A percentile compares a stretch with the other conserved stretches of the same genome.
phyloP scores from a whole-genome alignment of 805 yeast species.

The Zygotorulaspora chibaensis region DNA sequence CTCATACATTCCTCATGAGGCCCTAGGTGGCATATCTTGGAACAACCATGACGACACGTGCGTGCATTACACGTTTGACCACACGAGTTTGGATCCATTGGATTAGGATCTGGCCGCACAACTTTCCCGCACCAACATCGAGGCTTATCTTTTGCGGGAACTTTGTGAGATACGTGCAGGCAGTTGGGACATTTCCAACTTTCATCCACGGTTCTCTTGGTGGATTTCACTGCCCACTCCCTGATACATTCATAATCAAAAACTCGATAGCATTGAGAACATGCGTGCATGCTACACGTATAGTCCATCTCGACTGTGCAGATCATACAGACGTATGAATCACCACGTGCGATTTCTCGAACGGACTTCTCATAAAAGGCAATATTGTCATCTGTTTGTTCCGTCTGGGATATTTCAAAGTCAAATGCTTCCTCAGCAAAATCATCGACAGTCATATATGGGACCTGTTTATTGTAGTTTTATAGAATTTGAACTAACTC shows the following conservation, averaged over 20 bases:
- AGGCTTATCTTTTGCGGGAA: conserved; percentile 43
- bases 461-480: background rate
- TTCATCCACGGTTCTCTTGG: conserved; percentile 54
- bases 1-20: conserved; percentile 81
- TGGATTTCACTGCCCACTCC: conserved; percentile 81
- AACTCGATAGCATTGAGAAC: conserved; percentile 71
- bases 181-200: conserved; percentile 85
- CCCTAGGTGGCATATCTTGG: conserved; percentile 81
- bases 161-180: conserved; percentile 45
- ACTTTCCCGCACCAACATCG: conserved; percentile 87
- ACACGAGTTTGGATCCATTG: conserved; percentile 75
- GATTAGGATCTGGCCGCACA: conserved; percentile 56
- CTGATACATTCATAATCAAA: conserved; percentile 81
- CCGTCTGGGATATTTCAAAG: conserved; percentile 9
- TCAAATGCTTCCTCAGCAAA: conserved; percentile 1
- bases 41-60: conserved; percentile 69
- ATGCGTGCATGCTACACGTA: conserved; percentile 69
- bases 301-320: conserved; percentile 80
- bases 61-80: conserved; percentile 73
- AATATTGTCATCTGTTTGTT: conserved; percentile 20
- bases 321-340: conserved; percentile 77
- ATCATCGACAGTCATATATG: background rate
- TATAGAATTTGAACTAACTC: background rate
- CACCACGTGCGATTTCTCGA: conserved; percentile 39
- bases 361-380: conserved; percentile 33